phyloP scores from a whole-genome alignment of 495 filamentous ascomycete species.

The Sordaria brevicollis region DNA sequence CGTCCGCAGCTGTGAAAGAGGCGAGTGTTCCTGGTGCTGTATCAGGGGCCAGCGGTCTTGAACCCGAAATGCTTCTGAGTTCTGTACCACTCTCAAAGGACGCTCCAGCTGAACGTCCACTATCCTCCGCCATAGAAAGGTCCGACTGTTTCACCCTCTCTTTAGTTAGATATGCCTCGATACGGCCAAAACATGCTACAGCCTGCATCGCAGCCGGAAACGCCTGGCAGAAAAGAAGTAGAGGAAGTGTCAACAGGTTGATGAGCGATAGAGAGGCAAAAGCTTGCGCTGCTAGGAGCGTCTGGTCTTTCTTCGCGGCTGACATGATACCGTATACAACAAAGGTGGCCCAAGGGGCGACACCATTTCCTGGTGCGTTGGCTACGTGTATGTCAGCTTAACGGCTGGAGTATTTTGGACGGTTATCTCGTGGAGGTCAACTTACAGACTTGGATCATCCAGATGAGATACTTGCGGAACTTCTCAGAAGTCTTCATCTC shows the following conservation, averaged over 20 bases:
- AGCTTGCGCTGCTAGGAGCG: constrained; percentile 34
- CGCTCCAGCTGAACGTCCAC: background rate
- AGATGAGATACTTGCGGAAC: constrained; percentile 38
- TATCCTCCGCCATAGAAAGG: background rate
- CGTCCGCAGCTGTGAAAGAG: background rate
- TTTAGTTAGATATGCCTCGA: constrained; percentile 33
- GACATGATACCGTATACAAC: constrained; percentile 18
- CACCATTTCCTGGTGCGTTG: constrained; percentile 28
- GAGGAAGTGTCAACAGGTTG: constrained; percentile 42
- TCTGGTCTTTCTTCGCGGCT: constrained; percentile 7
- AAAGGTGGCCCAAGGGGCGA: constrained; percentile 21
- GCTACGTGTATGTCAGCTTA: background rate
- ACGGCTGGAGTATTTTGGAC: background rate
- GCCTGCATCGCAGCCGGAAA: constrained; percentile 42
- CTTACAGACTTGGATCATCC: constrained; percentile 8
- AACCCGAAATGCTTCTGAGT: background rate
- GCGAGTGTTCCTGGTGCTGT: background rate
- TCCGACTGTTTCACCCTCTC: background rate
- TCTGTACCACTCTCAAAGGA: background rate
- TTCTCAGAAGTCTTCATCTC: constrained; percentile 46
- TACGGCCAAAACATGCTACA: constrained; percentile 46
- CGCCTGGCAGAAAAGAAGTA: constrained; percentile 41
- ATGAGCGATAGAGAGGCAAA: constrained; percentile 51
- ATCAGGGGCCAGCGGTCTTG: background rate
- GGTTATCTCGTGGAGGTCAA: background rate